phyloP scores from a whole-genome alignment of 225 moss, liverwort and hornwort species.

The Physcomitrium patens region DNA sequence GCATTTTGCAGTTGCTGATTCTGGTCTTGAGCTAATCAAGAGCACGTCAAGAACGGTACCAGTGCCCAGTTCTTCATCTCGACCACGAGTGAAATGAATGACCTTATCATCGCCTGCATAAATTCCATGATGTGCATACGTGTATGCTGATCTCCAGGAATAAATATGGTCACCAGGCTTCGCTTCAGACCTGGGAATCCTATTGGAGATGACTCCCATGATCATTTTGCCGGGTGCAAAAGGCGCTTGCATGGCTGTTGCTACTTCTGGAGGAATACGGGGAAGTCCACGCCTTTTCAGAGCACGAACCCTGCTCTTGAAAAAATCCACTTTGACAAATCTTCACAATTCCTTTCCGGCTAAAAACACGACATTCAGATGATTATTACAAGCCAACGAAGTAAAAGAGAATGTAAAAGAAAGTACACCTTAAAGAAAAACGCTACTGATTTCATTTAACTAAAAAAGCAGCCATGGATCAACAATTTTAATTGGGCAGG shows the following conservation, averaged over 20 bases:
- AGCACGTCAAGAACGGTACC: conserved; percentile 76
- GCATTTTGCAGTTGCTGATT: conserved; percentile 49
- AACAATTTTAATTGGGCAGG: too few species aligned
- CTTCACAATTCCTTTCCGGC: conserved; percentile 1
- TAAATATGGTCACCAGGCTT: conserved; percentile 89
- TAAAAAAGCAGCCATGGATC: too few species aligned
- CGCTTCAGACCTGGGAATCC: conserved; percentile 52
- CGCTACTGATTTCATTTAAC: too few species aligned
- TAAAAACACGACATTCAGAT: not conserved
- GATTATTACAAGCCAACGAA: too few species aligned
- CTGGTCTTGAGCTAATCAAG: conserved; percentile 82
- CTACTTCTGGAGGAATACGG: conserved; percentile 22
- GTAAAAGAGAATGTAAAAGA: too few species aligned
- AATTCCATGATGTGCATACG: conserved; percentile 90
- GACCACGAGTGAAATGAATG: conserved; percentile 93
- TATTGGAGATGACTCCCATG: conserved; percentile 91
- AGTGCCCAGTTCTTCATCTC: conserved; percentile 89
- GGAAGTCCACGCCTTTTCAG: conserved; percentile 52
- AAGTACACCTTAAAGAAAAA: too few species aligned
- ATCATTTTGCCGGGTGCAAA: conserved; percentile 64
- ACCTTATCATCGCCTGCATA: conserved; percentile 73
- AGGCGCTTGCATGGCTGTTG: conserved; percentile 54
- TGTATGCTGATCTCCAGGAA: conserved; percentile 94
- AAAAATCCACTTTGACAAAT: conserved; percentile 54
- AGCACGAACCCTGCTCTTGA: conserved; percentile 61